Percentiles rank a stretch among this genome's conserved stretches.
Evolutionary conservation across 1,284 basidiomycete genomes (phyloP).

Genomic region (Tausonia pullulans): DNA sequence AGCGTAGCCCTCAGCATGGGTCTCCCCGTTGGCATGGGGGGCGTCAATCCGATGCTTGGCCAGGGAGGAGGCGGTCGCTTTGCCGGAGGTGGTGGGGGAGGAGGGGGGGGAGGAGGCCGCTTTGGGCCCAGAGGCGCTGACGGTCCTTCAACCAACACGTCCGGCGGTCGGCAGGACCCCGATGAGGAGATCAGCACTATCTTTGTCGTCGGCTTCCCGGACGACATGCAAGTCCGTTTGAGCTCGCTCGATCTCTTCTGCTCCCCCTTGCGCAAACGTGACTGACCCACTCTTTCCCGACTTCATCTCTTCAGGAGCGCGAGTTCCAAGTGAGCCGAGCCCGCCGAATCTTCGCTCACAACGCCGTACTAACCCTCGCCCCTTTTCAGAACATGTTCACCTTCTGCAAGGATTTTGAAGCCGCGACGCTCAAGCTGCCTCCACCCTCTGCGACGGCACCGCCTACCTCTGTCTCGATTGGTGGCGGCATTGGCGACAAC

Average conservation of each 20-base stretch:
- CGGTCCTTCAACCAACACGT: background rate
- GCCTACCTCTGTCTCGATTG: constrained; percentile 23
- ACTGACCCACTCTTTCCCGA: background rate
- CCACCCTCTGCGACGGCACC: constrained; percentile 40
- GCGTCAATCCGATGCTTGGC: constrained; percentile 13
- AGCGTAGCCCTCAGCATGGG: constrained; percentile 15
- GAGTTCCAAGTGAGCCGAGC: constrained; percentile 49
- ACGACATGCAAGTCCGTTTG: constrained; percentile 83
- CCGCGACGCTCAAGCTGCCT: constrained; percentile 93
- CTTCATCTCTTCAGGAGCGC: constrained; percentile 55
- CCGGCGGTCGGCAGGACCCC: background rate
- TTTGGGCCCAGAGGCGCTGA: background rate
- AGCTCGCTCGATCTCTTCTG: background rate
- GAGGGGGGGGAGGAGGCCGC: background rate
- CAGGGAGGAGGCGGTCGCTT: background rate
- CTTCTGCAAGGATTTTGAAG: constrained; percentile 90
- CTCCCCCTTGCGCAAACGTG: constrained; percentile 1
- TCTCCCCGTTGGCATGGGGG: constrained; percentile 14
- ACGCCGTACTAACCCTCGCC: too few species aligned
- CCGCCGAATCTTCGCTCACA: too few species aligned
- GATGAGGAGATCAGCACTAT: constrained; percentile 95
- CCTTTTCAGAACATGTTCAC: constrained; percentile 85
- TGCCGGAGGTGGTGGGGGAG: background rate
- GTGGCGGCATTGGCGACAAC: constrained; percentile 4
- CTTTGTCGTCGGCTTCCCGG: constrained; percentile 97